A percentile compares a stretch with the other conserved stretches of the same genome.
These are phyloP conservation scores for Aureobasidium sp. DNA, from an alignment of 2,329 filamentous ascomycete genomes.

Conservation along the genomic window DNA sequence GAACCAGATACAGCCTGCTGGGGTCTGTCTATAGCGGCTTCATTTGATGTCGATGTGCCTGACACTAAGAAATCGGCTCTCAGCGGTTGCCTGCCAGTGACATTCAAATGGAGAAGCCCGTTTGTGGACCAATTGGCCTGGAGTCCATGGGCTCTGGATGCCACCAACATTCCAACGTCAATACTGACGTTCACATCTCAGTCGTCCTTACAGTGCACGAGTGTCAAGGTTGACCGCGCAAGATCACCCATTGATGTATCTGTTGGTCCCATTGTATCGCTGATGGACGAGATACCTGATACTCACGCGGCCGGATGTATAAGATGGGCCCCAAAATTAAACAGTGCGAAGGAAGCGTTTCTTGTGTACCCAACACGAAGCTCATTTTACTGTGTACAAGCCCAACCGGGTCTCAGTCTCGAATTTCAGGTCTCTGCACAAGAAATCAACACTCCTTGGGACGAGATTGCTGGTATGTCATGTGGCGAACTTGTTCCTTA, in stretches of 20 bases:
- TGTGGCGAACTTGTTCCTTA: too few relatives aligned
- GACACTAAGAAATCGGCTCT: background rate
- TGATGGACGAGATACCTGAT: background rate
- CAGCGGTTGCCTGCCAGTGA: constrained; percentile 15
- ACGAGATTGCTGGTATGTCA: constrained; percentile 30
- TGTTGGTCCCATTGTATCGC: background rate
- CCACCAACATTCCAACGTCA: constrained; percentile 21
- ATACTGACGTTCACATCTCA: constrained; percentile 29
- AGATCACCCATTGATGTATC: background rate
- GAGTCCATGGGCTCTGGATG: constrained; percentile 31
- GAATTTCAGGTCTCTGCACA: constrained; percentile 19
- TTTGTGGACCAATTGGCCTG: constrained; percentile 32
- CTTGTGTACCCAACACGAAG: constrained; percentile 6
- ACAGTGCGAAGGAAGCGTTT: background rate
- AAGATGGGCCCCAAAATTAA: constrained; percentile 17
- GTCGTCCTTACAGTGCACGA: constrained; percentile 1
- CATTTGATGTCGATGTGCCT: background rate
- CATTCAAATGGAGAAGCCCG: constrained; percentile 27
- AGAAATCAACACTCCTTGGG: constrained; percentile 37
- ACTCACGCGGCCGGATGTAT: constrained; percentile 19
- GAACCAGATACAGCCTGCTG: constrained; percentile 15
- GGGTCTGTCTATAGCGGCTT: constrained; percentile 10
- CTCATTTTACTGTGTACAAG: constrained; percentile 1
- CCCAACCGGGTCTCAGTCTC: background rate
- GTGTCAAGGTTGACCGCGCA: background rate